Evolutionary conservation across 1,139 yeast species (phyloP).

Genomic region (Geotrichum citri-aurantii): DNA sequence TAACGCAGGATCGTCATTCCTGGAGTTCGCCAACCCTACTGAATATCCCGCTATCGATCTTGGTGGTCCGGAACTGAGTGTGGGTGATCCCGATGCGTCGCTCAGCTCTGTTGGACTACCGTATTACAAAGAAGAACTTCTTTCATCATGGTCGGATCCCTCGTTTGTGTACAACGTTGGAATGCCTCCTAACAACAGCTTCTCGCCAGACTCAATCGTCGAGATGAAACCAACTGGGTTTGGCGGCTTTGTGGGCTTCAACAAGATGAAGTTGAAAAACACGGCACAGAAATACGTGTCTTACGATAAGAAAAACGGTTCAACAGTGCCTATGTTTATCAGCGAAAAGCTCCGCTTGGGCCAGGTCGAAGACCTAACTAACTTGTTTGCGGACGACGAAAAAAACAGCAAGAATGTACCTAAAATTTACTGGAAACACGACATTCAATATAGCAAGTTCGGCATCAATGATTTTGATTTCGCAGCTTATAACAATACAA

Average conservation of each 20-base stretch:
- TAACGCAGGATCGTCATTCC: slow-evolving; percentile 35
- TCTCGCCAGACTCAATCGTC: slow-evolving; percentile 26
- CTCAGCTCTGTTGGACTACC: slow-evolving; percentile 80
- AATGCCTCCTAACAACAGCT: slow-evolving; percentile 29
- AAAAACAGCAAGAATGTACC: slow-evolving; percentile 42
- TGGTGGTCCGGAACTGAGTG: slow-evolving; percentile 33
- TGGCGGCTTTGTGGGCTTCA: slow-evolving; percentile 44
- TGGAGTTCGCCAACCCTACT: slow-evolving; percentile 45
- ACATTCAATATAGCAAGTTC: slow-evolving; percentile 78
- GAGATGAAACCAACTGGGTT: slow-evolving; percentile 29
- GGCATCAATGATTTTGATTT: slow-evolving; percentile 96
- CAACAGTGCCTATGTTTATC: slow-evolving; percentile 56
- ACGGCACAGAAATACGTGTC: slow-evolving; percentile 44
- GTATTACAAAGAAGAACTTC: slow-evolving; percentile 66
- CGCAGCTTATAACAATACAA: slow-evolving; percentile 76
- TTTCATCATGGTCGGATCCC: slow-evolving; percentile 61
- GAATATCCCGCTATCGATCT: slow-evolving; percentile 45
- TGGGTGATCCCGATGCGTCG: slow-evolving; percentile 49
- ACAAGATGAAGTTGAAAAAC: slow-evolving; percentile 41
- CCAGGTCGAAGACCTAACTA: slow-evolving; percentile 23
- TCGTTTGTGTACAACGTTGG: slow-evolving; percentile 30
- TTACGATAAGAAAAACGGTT: slow-evolving; percentile 34
- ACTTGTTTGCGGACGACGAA: slow-evolving; percentile 26
- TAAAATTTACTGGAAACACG: slow-evolving; percentile 66
- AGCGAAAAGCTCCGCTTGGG: slow-evolving; percentile 52